Conservation (phyloP, 306 rosid genomes). For the Macrotyloma uniflorum region DNA sequence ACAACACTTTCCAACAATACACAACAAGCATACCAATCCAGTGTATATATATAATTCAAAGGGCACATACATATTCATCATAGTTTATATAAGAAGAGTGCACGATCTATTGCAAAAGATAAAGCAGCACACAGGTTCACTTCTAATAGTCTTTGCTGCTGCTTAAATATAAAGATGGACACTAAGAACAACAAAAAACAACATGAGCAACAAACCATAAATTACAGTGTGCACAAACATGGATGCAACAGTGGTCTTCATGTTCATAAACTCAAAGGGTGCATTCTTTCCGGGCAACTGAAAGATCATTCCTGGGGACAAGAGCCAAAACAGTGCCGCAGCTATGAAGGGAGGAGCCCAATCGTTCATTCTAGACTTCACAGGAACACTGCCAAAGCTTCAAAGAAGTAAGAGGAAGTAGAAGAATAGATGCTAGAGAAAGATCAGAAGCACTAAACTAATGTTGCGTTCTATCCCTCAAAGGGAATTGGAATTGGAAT, state of each 20-base stretch:
- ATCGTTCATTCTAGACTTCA: constrained; percentile 54
- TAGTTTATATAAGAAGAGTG: neutral
- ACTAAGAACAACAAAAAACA: constrained; percentile 73
- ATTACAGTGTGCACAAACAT: constrained; percentile 85
- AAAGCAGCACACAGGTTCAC: neutral
- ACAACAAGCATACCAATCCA: neutral
- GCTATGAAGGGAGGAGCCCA: constrained; percentile 92
- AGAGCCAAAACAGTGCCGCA: constrained; percentile 70
- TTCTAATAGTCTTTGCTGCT: neutral
- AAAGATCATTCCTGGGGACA: constrained; percentile 81
- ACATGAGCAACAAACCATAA: constrained; percentile 71
- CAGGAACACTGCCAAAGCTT: neutral
- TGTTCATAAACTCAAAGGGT: constrained; percentile 76
- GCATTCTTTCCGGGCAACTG: constrained; percentile 81
- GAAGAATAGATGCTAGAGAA: neutral
- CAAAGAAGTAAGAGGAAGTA: constrained; percentile 21
- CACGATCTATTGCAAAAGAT: neutral
- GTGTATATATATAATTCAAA: neutral
- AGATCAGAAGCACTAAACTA: neutral
- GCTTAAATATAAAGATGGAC: constrained; percentile 66
- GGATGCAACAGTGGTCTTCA: constrained; percentile 81
- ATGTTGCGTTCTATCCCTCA: neutral
- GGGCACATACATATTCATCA: neutral
- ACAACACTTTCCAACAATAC: neutral
- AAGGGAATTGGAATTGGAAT: constrained; percentile 54